Evolutionary conservation across 2,329 filamentous ascomycete genomes (phyloP).

Genomic region (Paecilomyces variotii): DNA sequence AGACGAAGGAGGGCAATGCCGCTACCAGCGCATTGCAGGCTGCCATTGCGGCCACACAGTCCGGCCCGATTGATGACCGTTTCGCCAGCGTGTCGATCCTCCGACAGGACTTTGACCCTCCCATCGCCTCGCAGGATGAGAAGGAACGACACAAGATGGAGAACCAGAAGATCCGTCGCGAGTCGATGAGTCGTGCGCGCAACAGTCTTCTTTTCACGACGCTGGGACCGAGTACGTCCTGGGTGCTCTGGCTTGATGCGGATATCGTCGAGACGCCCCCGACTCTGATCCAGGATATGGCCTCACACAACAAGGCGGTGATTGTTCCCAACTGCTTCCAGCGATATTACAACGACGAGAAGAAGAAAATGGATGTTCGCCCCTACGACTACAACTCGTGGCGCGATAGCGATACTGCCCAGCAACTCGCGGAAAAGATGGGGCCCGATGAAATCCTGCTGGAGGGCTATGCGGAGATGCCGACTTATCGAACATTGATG

Average conservation of each 20-base stretch:
- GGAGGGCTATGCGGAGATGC: slow-evolving; percentile 87
- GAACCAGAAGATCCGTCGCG: slow-evolving; percentile 78
- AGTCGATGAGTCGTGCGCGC: slow-evolving; percentile 85
- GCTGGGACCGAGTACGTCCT: slow-evolving; percentile 79
- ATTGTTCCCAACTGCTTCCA: slow-evolving; percentile 96
- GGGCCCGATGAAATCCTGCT: slow-evolving; percentile 84
- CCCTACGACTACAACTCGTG: slow-evolving; percentile 98
- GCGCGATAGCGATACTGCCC: slow-evolving; percentile 78
- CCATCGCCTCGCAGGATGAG: slow-evolving; percentile 73
- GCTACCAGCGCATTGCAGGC: slow-evolving; percentile 77
- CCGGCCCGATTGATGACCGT: slow-evolving; percentile 67
- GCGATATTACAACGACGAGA: slow-evolving; percentile 66
- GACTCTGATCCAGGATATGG: slow-evolving; percentile 83
- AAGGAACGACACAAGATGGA: slow-evolving; percentile 82
- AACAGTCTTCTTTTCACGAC: slow-evolving; percentile 96
- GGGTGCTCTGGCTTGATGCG: slow-evolving; percentile 93
- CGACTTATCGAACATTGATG: slow-evolving; percentile 89
- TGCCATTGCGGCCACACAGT: slow-evolving; percentile 77
- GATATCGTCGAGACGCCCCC: slow-evolving; percentile 86
- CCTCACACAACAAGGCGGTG: slow-evolving; percentile 77
- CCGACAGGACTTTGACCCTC: slow-evolving; percentile 86
- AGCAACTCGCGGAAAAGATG: slow-evolving; percentile 69
- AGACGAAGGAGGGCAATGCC: slow-evolving; percentile 82
- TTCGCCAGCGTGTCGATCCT: slow-evolving; percentile 93
- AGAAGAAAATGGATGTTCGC: slow-evolving; percentile 63